A percentile compares a stretch with the other conserved stretches of the same genome.
These are phyloP conservation scores for Myxozyma sirexii DNA, from an alignment of 805 yeast species.

Conservation along the genomic window DNA sequence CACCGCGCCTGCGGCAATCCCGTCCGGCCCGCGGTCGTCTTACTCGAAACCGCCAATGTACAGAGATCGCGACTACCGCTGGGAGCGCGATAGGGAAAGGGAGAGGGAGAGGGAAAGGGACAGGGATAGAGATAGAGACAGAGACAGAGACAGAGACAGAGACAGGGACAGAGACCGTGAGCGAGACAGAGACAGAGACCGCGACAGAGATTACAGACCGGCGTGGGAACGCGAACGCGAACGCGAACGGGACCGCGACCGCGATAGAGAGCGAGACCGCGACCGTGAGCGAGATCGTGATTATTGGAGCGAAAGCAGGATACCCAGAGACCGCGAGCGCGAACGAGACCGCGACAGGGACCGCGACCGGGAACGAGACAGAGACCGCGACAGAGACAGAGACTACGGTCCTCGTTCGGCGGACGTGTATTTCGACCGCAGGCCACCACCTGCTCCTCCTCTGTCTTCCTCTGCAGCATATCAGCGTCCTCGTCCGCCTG, in stretches of 20 bases:
- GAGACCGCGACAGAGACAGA: slow-evolving; percentile 19
- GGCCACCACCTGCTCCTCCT: background rate
- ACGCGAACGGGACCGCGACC: slow-evolving; percentile 13
- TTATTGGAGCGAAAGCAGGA: slow-evolving; percentile 8
- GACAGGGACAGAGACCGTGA: slow-evolving; percentile 16
- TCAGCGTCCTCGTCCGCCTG: background rate
- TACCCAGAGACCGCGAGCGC: slow-evolving; percentile 22
- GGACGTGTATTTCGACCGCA: background rate
- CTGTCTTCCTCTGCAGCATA: background rate
- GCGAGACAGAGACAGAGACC: slow-evolving; percentile 16
- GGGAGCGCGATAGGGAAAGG: slow-evolving; percentile 10
- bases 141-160: background rate
- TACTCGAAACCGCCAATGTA: background rate
- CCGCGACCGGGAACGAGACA: slow-evolving; percentile 19
- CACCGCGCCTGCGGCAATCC: slow-evolving; percentile 11
- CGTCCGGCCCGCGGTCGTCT: slow-evolving; percentile 1
- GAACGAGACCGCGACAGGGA: slow-evolving; percentile 20
- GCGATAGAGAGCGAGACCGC: slow-evolving; percentile 18
- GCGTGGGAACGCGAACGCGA: slow-evolving; percentile 22
- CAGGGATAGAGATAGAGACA: background rate
- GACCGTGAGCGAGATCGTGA: slow-evolving; percentile 13
- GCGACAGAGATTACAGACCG: slow-evolving; percentile 3
- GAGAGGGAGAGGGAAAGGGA: background rate
- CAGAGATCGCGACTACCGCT: slow-evolving; percentile 3
- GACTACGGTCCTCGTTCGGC: slow-evolving; percentile 2